phyloP scores from a whole-genome alignment of 495 filamentous ascomycete species.

The Xylaria intraflava region DNA sequence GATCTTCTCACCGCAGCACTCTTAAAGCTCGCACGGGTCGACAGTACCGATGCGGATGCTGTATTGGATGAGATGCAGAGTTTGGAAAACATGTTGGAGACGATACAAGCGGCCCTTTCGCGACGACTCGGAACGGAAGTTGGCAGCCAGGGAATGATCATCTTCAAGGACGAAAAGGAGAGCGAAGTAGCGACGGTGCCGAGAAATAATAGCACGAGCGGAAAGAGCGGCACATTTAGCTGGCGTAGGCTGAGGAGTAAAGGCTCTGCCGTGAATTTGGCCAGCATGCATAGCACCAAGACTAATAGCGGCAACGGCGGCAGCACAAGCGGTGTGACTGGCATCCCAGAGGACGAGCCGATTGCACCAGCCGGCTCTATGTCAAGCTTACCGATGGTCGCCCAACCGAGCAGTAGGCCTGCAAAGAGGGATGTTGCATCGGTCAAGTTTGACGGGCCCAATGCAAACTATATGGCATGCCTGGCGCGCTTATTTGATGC shows the following conservation, averaged over 20 bases:
- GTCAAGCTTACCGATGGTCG: conserved; percentile 77
- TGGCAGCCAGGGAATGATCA: conserved; percentile 61
- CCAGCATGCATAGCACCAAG: conserved; percentile 39
- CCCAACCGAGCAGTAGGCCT: conserved; percentile 51
- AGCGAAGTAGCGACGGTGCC: conserved; percentile 33
- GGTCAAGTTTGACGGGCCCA: conserved; percentile 70
- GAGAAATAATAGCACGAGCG: conserved; percentile 51
- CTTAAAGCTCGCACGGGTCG: conserved; percentile 72
- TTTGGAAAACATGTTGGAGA: conserved; percentile 81
- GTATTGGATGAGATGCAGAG: conserved; percentile 92
- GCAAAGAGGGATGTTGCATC: conserved; percentile 62
- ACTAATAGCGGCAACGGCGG: conserved; percentile 21
- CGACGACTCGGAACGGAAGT: conserved; percentile 91
- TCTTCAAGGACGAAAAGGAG: conserved; percentile 55
- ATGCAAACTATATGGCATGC: conserved; percentile 83
- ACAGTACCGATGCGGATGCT: conserved; percentile 82
- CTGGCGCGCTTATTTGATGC: conserved; percentile 91
- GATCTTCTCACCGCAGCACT: conserved; percentile 88
- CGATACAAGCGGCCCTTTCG: conserved; percentile 64
- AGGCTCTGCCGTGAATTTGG: conserved; percentile 59
- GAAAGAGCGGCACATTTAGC: conserved; percentile 64
- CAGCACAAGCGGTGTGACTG: conserved; percentile 14
- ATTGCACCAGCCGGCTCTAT: conserved; percentile 34
- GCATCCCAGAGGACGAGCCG: conserved; percentile 25
- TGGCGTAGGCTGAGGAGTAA: conserved; percentile 89